phyloP scores from a whole-genome alignment of 768 basidiomycete species.

The Tricholoma saponaceum region DNA sequence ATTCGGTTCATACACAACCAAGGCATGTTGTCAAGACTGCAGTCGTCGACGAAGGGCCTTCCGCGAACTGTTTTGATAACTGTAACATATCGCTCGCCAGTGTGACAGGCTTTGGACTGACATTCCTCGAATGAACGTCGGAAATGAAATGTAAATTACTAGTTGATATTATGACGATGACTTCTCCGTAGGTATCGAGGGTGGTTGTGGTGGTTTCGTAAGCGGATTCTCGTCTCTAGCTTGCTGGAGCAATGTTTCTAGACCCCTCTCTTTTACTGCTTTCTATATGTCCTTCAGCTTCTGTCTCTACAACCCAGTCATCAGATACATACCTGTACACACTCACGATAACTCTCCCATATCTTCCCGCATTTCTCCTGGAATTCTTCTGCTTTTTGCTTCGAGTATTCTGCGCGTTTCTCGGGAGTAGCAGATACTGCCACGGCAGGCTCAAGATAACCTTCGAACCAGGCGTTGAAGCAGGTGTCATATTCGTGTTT shows the following conservation, averaged over 20 bases:
- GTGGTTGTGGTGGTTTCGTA: constrained; percentile 50
- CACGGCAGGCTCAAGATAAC: constrained; percentile 84
- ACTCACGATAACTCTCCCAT: constrained; percentile 77
- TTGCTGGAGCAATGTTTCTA: constrained; percentile 72
- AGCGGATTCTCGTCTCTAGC: constrained; percentile 79
- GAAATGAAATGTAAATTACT: not conserved
- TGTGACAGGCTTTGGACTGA: too few species aligned
- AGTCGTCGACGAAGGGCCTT: too few species aligned
- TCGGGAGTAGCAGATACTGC: constrained; percentile 33
- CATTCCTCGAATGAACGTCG: not conserved
- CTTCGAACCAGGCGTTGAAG: constrained; percentile 98
- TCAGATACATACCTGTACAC: constrained; percentile 68
- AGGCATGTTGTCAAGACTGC: too few species aligned
- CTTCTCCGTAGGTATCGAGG: constrained; percentile 9
- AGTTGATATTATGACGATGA: not conserved
- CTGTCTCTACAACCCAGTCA: not conserved
- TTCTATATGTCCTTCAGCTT: constrained; percentile 36
- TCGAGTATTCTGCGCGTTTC: constrained; percentile 57
- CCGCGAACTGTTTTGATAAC: too few species aligned
- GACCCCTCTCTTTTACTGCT: constrained; percentile 70
- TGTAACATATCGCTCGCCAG: too few species aligned
- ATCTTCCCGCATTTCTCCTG: constrained; percentile 79
- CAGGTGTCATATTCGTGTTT: constrained; percentile 90
- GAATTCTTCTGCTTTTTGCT: constrained; percentile 84
- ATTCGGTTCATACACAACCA: too few species aligned